Evolutionary conservation across 2,329 filamentous ascomycete genomes (phyloP).

Genomic region (Botryosphaeria agaves): DNA sequence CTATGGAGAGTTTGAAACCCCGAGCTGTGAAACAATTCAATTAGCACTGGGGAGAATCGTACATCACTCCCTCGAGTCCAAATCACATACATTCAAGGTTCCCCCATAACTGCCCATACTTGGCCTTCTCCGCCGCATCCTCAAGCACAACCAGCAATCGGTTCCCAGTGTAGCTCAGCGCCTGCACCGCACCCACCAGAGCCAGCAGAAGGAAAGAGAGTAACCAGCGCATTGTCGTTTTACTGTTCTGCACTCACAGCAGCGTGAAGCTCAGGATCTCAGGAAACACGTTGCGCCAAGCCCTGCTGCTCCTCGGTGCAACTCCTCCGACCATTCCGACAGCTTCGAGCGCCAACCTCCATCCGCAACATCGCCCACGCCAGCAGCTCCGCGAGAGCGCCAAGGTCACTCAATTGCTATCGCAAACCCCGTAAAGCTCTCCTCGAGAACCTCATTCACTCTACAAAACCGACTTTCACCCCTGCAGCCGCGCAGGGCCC

Average conservation of each 20-base stretch:
- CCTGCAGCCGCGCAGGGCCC: too few relatives aligned
- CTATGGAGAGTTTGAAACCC: slow-evolving; percentile 65
- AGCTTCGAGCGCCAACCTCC: neutral
- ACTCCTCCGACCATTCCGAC: neutral
- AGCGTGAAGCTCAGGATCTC: too few relatives aligned
- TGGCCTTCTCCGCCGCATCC: slow-evolving; percentile 59
- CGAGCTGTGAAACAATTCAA: slow-evolving; percentile 39
- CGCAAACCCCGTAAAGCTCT: too few relatives aligned
- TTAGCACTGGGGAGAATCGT: neutral
- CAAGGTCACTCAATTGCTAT: neutral
- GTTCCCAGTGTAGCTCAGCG: slow-evolving; percentile 61
- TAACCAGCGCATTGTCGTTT: slow-evolving; percentile 17
- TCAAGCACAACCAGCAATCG: slow-evolving; percentile 77
- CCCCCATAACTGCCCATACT: slow-evolving; percentile 66
- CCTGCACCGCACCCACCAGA: slow-evolving; percentile 49
- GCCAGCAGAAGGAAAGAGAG: slow-evolving; percentile 37
- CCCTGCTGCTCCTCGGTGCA: neutral
- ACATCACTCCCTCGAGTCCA: slow-evolving; percentile 1
- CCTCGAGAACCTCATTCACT: too few relatives aligned
- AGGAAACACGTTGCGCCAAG: slow-evolving; percentile 1
- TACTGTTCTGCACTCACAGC: too few relatives aligned
- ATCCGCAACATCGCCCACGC: neutral
- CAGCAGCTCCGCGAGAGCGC: neutral
- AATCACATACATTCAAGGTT: slow-evolving; percentile 47
- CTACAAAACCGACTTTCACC: too few relatives aligned